phyloP scores from a whole-genome alignment of 2,329 filamentous ascomycete species.

The Penicillium sp. region DNA sequence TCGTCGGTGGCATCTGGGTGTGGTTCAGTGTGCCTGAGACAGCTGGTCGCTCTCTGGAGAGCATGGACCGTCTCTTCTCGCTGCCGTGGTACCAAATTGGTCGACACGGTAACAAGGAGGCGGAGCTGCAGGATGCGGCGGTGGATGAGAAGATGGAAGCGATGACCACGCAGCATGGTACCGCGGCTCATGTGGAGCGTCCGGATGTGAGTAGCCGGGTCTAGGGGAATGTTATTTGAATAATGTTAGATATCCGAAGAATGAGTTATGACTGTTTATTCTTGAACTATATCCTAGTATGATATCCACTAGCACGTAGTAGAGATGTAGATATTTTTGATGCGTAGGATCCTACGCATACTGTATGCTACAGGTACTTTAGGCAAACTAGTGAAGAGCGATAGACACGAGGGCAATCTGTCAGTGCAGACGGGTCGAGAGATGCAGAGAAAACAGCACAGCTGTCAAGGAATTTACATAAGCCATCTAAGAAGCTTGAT shows the following conservation, averaged over 20 bases:
- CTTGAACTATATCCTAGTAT: too few relatives aligned
- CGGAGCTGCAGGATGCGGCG: constrained; percentile 31
- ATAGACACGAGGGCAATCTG: too few relatives aligned
- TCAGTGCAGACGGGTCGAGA: too few relatives aligned
- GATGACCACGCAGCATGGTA: constrained; percentile 9
- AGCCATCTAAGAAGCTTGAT: too few relatives aligned
- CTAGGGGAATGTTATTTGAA: background rate
- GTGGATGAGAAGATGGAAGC: constrained; percentile 31
- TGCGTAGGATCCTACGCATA: too few relatives aligned
- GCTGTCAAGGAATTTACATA: too few relatives aligned
- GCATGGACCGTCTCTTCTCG: constrained; percentile 72
- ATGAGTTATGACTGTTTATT: constrained; percentile 1
- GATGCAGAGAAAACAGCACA: too few relatives aligned
- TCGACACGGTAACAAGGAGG: constrained; percentile 38
- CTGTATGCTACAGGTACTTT: too few relatives aligned
- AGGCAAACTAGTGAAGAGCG: too few relatives aligned
- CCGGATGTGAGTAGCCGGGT: background rate
- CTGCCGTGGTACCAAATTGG: constrained; percentile 78
- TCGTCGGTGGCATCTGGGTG: constrained; percentile 71
- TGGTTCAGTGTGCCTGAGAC: constrained; percentile 76
- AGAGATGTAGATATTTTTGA: too few relatives aligned
- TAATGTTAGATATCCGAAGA: background rate
- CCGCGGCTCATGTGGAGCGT: background rate
- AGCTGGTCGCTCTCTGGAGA: constrained; percentile 59
- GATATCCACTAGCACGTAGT: too few relatives aligned